Base-by-base conservation (phyloP, 169 alveolate genomes). In the Eimeria maxima region DNA sequence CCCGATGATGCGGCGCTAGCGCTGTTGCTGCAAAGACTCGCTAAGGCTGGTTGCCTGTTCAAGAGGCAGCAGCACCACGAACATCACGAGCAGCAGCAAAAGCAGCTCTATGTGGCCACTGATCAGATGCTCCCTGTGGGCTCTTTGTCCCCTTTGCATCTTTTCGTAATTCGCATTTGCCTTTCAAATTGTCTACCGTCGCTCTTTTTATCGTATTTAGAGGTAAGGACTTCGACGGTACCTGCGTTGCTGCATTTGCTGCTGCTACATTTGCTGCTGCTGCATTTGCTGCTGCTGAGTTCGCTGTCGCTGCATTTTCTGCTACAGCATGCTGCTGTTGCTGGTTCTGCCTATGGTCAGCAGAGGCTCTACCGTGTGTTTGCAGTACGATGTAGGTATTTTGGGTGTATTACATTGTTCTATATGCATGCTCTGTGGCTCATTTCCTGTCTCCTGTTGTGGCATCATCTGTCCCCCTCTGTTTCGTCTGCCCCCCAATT, bases 141-240 rank as follows among this genome's bases (percentile, higher is more conserved):
- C 16, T 47, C 53, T 4, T 83, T 90, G 86, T 89, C 97, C 24
- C 97, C 97, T 13, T 87, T 96, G 76, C 97, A 96, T 78, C 87
- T 96, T 65, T 96, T 95, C 89, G 87, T 95, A 90, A 80, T 96
- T 71, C 89, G 71, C 78, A 94, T 95, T 76, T 96, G 96, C 95
- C 81, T 96, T 60, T 83, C 78, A 93, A 83, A 92, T 71, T 96
- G 89, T 27, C 71, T 91, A 13, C 95, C 95, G 73, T 38, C 88
- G 8, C 57, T 60, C 27, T 14, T 95, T 45, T 18, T 84, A 73
- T 71, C 89, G 10, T 78, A 80, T 81, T 47, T 95, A 38, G 92
- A 78, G 86, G 84, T 71, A 20, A 4, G 42, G 5, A 65, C 33
- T 11, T 55, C 87, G 10, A 87, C 76, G 63, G 50, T 16, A 16